Evolutionary conservation across 2,329 filamentous ascomycete species (phyloP).

Genomic region (Hypoxylon rubiginosum): DNA sequence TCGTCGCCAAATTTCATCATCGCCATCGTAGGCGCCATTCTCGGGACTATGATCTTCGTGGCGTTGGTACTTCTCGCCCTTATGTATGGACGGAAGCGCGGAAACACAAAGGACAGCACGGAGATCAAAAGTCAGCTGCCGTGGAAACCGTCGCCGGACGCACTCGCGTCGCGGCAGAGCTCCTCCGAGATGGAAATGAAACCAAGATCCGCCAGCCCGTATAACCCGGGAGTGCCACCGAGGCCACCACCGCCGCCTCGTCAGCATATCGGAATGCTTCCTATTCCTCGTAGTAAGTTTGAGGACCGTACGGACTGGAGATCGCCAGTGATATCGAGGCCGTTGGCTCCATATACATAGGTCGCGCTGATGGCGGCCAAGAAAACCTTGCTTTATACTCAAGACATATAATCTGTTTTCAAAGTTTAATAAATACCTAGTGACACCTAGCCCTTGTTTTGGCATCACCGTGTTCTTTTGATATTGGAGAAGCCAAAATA

Average conservation of each 20-base stretch:
- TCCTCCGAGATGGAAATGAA: not conserved
- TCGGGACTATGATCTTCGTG: constrained; percentile 20
- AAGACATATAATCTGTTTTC: too few relatives aligned
- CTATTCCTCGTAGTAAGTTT: not conserved
- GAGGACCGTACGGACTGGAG: not conserved
- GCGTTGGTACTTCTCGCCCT: constrained; percentile 22
- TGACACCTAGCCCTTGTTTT: not conserved
- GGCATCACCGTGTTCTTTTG: too few relatives aligned
- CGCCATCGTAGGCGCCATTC: constrained; percentile 18
- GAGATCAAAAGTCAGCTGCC: not conserved
- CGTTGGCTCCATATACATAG: constrained; percentile 10
- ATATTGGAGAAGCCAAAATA: not conserved
- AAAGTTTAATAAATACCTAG: too few relatives aligned
- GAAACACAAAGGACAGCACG: not conserved
- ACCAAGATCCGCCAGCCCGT: not conserved
- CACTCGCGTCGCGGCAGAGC: not conserved
- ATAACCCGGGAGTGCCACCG: not conserved
- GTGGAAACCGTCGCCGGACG: constrained; percentile 6
- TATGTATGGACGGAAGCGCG: constrained; percentile 25
- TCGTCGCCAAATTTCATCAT: constrained; percentile 14
- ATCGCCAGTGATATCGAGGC: constrained; percentile 6
- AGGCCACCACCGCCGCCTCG: not conserved
- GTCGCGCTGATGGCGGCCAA: not conserved
- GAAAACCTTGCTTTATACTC: not conserved
- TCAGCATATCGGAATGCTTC: not conserved